Conservation (phyloP, 805 yeast species). For the Saturnispora kantuleensis region DNA sequence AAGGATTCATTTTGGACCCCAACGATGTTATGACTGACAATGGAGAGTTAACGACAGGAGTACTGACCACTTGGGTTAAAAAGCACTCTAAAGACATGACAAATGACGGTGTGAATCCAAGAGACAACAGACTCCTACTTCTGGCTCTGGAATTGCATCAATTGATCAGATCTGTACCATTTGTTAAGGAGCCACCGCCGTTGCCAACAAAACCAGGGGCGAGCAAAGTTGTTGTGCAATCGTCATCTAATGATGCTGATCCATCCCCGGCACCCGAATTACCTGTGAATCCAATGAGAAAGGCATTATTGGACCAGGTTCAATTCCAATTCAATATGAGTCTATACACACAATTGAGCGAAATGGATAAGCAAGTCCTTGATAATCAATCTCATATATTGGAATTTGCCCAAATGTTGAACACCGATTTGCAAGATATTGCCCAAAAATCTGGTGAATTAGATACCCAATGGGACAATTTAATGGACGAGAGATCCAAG, state of each 20-base stretch:
- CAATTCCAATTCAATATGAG: conserved; percentile 1
- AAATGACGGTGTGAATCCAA: conserved; percentile 20
- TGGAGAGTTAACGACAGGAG: conserved; percentile 67
- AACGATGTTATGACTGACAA: conserved; percentile 59
- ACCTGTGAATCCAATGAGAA: not conserved
- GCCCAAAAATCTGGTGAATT: not conserved
- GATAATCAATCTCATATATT: not conserved
- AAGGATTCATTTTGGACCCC: conserved; percentile 44
- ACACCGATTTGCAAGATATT: conserved; percentile 1
- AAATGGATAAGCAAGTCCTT: not conserved
- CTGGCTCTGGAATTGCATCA: conserved; percentile 14
- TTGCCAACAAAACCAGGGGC: conserved; percentile 22
- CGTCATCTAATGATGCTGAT: not conserved
- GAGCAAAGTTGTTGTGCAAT: too few species aligned
- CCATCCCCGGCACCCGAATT: conserved; percentile 4
- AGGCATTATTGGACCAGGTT: not conserved
- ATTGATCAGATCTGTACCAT: not conserved
- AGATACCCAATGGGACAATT: not conserved
- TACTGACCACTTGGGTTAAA: conserved; percentile 45
- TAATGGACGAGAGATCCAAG: not conserved
- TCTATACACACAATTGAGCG: not conserved
- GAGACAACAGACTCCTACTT: conserved; percentile 21
- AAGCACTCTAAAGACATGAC: conserved; percentile 14
- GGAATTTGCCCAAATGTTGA: not conserved
- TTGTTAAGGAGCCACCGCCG: conserved; percentile 15